phyloP scores from a whole-genome alignment of 371 early-diverging fungal species.

The Saksenaea vasiformis region DNA sequence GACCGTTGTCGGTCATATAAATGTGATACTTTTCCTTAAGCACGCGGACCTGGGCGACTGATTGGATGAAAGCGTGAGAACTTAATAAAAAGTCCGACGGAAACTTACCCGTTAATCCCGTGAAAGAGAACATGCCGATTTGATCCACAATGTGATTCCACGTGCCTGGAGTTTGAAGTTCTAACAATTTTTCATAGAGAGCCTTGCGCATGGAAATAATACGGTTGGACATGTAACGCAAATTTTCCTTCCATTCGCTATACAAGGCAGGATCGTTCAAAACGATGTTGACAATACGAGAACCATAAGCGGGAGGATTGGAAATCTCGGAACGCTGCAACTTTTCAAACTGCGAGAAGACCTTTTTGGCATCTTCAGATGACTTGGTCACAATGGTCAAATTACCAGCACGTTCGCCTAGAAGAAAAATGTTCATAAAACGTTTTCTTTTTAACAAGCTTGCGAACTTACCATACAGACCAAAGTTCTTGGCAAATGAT shows the following conservation, averaged over 20 bases:
- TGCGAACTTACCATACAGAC: conserved; percentile 84
- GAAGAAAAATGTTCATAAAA: conserved; percentile 15
- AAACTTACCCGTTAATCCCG: conserved; percentile 72
- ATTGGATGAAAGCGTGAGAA: conserved; percentile 8
- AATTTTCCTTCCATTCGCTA: conserved; percentile 81
- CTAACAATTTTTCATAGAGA: conserved; percentile 63
- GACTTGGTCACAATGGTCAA: conserved; percentile 72
- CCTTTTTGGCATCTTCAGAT: conserved; percentile 51
- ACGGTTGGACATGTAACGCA: conserved; percentile 85
- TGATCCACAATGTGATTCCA: conserved; percentile 95
- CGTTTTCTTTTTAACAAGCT: too few relatives aligned
- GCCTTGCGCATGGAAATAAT: conserved; percentile 85
- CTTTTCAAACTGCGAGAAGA: conserved; percentile 84
- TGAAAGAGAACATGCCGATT: conserved; percentile 97
- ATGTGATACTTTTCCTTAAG: conserved; percentile 87
- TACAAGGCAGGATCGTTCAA: conserved; percentile 79
- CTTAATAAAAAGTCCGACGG: neutral
- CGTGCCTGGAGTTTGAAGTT: conserved; percentile 84
- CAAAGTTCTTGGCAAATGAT: conserved; percentile 97
- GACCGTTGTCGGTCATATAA: conserved; percentile 92
- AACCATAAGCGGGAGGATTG: conserved; percentile 89
- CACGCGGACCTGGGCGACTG: conserved; percentile 67
- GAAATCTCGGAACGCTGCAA: conserved; percentile 85
- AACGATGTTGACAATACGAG: conserved; percentile 84
- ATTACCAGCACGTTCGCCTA: conserved; percentile 89